Conservation (phyloP, 495 filamentous ascomycete genomes). For the Tuber melanosporum region DNA sequence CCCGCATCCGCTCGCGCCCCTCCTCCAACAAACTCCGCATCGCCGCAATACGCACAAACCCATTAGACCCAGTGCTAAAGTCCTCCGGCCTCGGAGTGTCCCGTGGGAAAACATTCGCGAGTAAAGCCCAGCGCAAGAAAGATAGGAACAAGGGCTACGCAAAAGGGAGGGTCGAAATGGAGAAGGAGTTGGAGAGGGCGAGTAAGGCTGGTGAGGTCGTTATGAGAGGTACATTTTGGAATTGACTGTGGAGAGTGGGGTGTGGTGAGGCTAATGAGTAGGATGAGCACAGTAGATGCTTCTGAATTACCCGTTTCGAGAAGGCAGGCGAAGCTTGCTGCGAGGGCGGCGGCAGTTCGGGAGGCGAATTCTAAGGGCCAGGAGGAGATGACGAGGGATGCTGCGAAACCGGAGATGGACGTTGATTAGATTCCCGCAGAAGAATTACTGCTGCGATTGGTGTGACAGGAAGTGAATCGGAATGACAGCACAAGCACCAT, state of each 20-base stretch:
- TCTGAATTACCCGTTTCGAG: conserved; percentile 27
- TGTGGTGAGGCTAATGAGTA: not conserved
- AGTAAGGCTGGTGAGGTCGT: conserved; percentile 36
- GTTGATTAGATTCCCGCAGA: conserved; percentile 15
- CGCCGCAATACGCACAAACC: conserved; percentile 7
- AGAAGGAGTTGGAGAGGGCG: conserved; percentile 22
- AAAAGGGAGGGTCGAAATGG: conserved; percentile 17
- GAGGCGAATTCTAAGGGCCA: conserved; percentile 26
- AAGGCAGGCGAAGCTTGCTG: conserved; percentile 33
- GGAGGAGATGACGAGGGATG: conserved; percentile 18
- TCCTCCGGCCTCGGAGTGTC: conserved; percentile 20
- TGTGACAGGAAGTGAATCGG: not conserved
- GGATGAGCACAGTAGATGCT: conserved; percentile 15
- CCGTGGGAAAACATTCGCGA: conserved; percentile 13
- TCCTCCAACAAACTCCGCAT: conserved; percentile 11
- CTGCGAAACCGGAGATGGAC: conserved; percentile 17
- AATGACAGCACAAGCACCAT: not conserved
- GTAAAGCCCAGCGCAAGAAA: conserved; percentile 22
- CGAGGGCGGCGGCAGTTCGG: conserved; percentile 23
- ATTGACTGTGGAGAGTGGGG: not conserved
- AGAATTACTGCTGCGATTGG: not conserved
- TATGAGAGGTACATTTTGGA: conserved; percentile 33
- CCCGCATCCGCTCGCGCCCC: conserved; percentile 18
- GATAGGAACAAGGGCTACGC: conserved; percentile 22
- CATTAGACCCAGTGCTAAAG: conserved; percentile 9